These are phyloP conservation scores for Phycomyces nitens DNA, from an alignment of 192 early-diverging fungal genomes.

Conservation along the genomic window DNA sequence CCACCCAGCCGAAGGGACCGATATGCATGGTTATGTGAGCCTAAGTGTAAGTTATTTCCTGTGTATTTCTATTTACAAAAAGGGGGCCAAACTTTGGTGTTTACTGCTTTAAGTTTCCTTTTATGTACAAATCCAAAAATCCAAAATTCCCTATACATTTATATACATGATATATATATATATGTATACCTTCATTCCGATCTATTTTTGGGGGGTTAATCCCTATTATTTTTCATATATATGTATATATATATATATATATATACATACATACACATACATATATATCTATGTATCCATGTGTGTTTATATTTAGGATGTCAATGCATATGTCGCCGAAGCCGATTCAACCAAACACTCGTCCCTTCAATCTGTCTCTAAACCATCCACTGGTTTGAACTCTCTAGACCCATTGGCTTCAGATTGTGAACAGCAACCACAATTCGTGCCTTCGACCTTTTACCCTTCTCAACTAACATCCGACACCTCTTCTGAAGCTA, in stretches of 20 bases:
- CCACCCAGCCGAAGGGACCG: neutral
- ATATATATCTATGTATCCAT: neutral
- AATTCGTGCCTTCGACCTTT: neutral
- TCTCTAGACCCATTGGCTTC: too few species aligned
- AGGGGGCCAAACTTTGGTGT: neutral
- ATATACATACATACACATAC: neutral
- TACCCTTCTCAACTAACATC: too few species aligned
- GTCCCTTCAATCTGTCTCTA: neutral
- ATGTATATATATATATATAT: neutral
- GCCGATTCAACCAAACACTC: constrained; percentile 29
- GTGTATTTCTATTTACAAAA: neutral
- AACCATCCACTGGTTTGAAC: neutral
- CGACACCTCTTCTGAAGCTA: constrained; percentile 5
- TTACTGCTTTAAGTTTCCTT: neutral
- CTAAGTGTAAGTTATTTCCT: constrained; percentile 34
- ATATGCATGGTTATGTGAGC: constrained; percentile 16
- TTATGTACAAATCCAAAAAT: neutral
- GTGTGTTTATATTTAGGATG: constrained; percentile 20
- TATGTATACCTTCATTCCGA: neutral
- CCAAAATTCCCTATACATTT: neutral
- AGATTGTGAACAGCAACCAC: neutral
- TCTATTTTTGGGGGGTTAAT: neutral
- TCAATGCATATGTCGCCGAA: constrained; percentile 34
- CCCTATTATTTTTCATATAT: neutral
- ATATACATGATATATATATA: too few species aligned